Conservation (phyloP, 306 rosid species). For the Oemleria cerasiformis region DNA sequence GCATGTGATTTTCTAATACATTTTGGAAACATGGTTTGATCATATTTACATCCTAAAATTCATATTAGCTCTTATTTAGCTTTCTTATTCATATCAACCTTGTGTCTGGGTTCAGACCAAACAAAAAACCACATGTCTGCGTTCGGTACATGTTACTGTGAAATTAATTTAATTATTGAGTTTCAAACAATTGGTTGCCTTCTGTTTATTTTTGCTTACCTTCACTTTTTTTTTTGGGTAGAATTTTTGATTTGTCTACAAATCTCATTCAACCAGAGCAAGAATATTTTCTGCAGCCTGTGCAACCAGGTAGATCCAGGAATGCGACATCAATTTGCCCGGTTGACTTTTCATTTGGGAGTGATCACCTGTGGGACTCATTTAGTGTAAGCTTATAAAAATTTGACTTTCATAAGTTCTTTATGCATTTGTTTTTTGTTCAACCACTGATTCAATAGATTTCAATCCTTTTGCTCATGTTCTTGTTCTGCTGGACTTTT, state of each 20-base stretch:
- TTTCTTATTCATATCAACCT: neutral
- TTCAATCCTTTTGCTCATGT: neutral
- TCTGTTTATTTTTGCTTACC: constrained; percentile 3
- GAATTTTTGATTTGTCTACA: constrained; percentile 79
- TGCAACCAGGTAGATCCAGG: constrained; percentile 67
- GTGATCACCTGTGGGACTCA: constrained; percentile 92
- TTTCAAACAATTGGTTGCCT: neutral
- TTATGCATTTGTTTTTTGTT: neutral
- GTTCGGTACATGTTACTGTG: neutral
- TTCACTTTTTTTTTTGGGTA: constrained; percentile 32
- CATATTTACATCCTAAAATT: neutral
- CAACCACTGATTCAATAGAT: neutral
- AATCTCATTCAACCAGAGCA: constrained; percentile 88
- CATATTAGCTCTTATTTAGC: neutral
- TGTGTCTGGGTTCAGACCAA: neutral
- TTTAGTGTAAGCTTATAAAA: constrained; percentile 68
- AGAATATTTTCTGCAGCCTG: constrained; percentile 88
- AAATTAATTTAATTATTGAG: neutral
- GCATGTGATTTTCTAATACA: neutral
- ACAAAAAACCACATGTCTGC: neutral
- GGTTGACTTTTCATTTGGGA: constrained; percentile 90
- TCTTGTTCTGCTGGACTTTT: neutral
- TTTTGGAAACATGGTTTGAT: neutral
- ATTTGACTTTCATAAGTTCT: constrained; percentile 15
- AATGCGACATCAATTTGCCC: constrained; percentile 88